Evolutionary conservation across 169 alveolate species (phyloP), one percentile per base, ranked within the genome.

Genomic region (Babesia bovis): DNA sequence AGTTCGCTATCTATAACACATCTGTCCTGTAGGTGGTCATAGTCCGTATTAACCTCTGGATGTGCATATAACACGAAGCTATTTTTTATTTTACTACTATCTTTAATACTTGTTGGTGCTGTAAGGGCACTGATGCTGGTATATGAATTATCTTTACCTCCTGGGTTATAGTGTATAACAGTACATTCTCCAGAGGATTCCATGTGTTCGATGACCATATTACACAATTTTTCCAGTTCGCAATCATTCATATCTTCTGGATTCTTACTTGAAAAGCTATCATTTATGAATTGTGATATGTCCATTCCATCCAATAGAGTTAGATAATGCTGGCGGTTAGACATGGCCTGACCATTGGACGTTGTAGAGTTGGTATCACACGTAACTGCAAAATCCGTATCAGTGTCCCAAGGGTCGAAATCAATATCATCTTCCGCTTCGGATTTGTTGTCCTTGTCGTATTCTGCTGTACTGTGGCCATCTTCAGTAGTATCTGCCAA

Each of bases 291-390:
- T 10, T 73, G 66, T 3, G 58, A 0, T 45, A 71, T 28, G 40
- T 71, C 82, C 55, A 45, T 74, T 15, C 73, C 82, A 21, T 60
- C 82, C 51, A 71, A 15, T 23, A 71, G 57, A 44, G 42, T 71
- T 19, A 71, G 73, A 23, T 35, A 51, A 33, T 60, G 35, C 40
- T 38, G 51, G 7, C 82, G 77, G 21, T 71, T 65, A 13, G 68
- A 38, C 26, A 67, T 10, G 17, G 40, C 21, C 17, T 36, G 23
- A n/a, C 73, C 73, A 19, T 57, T 50, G 2, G 15, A 44, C 33
- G 58, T 25, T 2, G 21, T 3, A 9, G 2, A 44, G 30, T n/a
- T 10, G 71, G 41, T 61, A 32, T 45, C 49, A 28, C 41, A 21
- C n/a, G n/a, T n/a, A n/a, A n/a, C n/a, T 2, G 19, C 38, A 28